Percentiles rank a stretch among this genome's conserved stretches.
Conservation (phyloP, 1,139 yeast genomes). For the Pichia sp. region DNA sequence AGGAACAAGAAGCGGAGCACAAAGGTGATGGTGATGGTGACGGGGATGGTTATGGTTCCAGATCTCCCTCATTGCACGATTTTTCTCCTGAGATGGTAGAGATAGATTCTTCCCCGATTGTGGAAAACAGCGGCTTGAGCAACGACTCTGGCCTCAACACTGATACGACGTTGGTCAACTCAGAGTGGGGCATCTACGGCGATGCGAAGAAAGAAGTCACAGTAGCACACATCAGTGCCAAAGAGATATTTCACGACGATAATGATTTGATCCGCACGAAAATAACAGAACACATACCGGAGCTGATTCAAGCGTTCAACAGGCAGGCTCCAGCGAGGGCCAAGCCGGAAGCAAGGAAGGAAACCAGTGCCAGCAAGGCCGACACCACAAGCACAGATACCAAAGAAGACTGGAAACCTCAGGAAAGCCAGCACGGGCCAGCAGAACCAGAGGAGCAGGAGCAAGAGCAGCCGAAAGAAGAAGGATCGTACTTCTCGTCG, state of each 20-base stretch:
- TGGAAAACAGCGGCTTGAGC: background rate
- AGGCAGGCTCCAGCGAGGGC: constrained; percentile 24
- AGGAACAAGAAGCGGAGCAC: background rate
- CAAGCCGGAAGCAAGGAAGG: too few species aligned
- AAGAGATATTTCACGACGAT: constrained; percentile 14
- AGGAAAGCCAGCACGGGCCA: background rate
- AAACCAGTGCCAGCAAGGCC: background rate
- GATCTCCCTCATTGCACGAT: background rate
- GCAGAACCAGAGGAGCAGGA: too few species aligned
- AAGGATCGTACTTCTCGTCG: constrained; percentile 13
- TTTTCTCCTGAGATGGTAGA: background rate
- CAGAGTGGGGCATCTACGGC: constrained; percentile 10
- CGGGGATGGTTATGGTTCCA: background rate
- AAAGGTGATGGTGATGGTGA: background rate
- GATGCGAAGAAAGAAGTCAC: constrained; percentile 2
- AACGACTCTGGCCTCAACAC: constrained; percentile 11
- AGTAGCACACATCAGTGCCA: constrained; percentile 11
- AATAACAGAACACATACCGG: constrained; percentile 52
- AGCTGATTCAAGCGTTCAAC: constrained; percentile 53
- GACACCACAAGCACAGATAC: background rate
- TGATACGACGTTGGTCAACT: constrained; percentile 14
- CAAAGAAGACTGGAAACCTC: background rate
- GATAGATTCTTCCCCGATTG: background rate
- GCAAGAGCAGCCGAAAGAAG: background rate
- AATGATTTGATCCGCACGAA: constrained; percentile 37